Percentiles rank a stretch among this genome's conserved stretches.
phyloP scores from a whole-genome alignment of 176 grass and related monocot species.

The Triticum monococcum region DNA sequence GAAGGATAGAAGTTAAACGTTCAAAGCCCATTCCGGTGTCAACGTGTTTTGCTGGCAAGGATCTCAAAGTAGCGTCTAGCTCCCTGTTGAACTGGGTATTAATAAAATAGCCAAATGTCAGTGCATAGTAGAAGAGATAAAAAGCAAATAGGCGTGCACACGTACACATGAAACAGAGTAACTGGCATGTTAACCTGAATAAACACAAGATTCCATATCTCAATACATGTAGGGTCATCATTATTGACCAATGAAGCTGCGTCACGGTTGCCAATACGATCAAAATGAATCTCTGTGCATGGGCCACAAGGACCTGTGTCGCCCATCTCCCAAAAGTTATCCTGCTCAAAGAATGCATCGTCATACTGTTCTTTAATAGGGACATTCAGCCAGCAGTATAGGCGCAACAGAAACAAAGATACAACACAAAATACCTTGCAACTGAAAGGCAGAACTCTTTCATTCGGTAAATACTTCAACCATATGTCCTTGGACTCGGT shows the following conservation, averaged over 20 bases:
- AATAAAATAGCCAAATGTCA: background rate
- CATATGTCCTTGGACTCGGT: too few relatives aligned
- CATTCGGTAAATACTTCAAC: too few relatives aligned
- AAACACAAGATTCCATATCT: conserved; percentile 98
- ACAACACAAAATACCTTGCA: too few relatives aligned
- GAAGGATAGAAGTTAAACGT: conserved; percentile 86
- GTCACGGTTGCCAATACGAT: conserved; percentile 76
- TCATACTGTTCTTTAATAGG: too few relatives aligned
- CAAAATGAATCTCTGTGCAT: conserved; percentile 97
- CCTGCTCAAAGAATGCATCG: conserved; percentile 16
- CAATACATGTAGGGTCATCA: conserved; percentile 91
- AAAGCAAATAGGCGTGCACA: too few relatives aligned
- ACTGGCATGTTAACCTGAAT: conserved; percentile 66
- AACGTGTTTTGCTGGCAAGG: conserved; percentile 93
- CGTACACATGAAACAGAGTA: too few relatives aligned
- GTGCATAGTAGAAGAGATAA: background rate
- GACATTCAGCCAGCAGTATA: too few relatives aligned
- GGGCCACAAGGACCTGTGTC: conserved; percentile 93
- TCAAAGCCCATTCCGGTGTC: conserved; percentile 96
- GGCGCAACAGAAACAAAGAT: too few relatives aligned
- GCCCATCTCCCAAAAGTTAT: conserved; percentile 98
- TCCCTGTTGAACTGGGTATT: conserved; percentile 82
- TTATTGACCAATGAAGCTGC: conserved; percentile 83
- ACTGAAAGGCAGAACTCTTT: too few relatives aligned
- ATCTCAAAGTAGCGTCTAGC: conserved; percentile 63